A percentile compares a stretch with the other conserved stretches of the same genome.
Evolutionary conservation across 345 rosid species (phyloP).

Genomic region (Mangifera indica): DNA sequence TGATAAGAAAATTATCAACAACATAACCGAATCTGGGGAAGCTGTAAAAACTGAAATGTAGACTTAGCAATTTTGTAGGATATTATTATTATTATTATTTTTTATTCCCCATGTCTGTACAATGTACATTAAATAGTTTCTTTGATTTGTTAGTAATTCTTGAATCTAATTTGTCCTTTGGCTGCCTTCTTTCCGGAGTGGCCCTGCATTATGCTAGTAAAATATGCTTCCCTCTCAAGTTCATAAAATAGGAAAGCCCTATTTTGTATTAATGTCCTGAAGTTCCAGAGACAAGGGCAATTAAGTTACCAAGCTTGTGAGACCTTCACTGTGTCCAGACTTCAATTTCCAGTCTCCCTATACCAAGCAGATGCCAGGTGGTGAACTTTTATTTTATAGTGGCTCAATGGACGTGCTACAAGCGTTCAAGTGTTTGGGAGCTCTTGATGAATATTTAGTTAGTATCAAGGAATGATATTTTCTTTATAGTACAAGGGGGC

Average conservation of each 20-base stretch:
- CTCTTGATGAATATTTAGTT: too few species aligned
- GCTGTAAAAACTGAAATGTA: constrained; percentile 22
- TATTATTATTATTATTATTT: neutral
- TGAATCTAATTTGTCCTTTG: neutral
- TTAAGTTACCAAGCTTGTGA: too few species aligned
- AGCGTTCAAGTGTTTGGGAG: too few species aligned
- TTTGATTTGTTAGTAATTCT: constrained; percentile 11
- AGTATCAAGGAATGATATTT: too few species aligned
- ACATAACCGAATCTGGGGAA: constrained; percentile 22
- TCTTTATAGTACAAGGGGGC: too few species aligned
- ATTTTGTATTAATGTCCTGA: too few species aligned
- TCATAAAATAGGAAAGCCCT: neutral
- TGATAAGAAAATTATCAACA: constrained; percentile 31
- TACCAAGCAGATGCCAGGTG: too few species aligned
- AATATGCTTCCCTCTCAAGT: neutral
- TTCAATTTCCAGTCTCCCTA: too few species aligned
- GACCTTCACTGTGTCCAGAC: too few species aligned
- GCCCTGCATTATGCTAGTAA: neutral
- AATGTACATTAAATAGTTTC: constrained; percentile 29
- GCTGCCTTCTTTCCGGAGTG: neutral
- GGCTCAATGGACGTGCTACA: too few species aligned
- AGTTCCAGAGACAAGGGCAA: too few species aligned
- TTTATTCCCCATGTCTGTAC: constrained; percentile 15
- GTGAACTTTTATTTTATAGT: too few species aligned
- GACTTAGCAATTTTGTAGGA: constrained; percentile 29